Conservation (phyloP, 139 green algal species). For the Spirogloea muscicola region DNA sequence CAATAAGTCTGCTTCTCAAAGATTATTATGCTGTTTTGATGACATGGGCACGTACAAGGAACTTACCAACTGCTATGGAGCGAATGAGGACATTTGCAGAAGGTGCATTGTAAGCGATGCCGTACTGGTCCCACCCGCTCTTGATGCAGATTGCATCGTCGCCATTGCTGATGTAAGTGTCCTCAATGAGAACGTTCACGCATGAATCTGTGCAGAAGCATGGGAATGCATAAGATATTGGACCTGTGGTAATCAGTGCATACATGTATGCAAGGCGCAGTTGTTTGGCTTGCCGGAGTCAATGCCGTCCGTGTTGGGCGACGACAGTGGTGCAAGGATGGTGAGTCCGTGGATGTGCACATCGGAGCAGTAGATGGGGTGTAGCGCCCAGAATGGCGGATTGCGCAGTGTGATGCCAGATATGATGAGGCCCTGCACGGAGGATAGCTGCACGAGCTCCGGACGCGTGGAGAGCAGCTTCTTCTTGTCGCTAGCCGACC, state of each 20-base stretch:
- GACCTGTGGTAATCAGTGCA: no score
- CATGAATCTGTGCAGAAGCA: conserved; percentile 35
- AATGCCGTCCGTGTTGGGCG: background rate
- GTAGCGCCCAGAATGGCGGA: conserved; percentile 29
- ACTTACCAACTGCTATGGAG: no score
- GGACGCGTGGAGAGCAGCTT: conserved; percentile 16
- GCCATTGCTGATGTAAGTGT: conserved; percentile 40
- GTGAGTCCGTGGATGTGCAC: conserved; percentile 18
- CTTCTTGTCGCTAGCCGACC: background rate
- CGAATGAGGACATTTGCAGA: no score
- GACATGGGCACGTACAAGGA: no score
- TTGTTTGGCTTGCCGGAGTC: no score
- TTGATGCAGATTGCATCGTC: conserved; percentile 42
- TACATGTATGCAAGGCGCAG: no score
- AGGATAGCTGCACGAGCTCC: conserved; percentile 20
- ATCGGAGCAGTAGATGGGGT: conserved; percentile 1
- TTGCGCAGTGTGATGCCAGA: conserved; percentile 15
- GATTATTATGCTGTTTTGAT: no score
- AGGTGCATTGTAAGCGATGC: no score
- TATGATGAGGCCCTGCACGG: background rate
- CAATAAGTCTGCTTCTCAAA: no score
- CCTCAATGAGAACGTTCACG: conserved; percentile 39
- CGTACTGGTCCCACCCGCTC: conserved; percentile 38
- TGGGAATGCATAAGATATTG: no score
- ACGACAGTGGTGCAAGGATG: background rate